These are phyloP conservation scores for Sungouiella blattae DNA, from an alignment of 805 yeast genomes.

Conservation along the genomic window DNA sequence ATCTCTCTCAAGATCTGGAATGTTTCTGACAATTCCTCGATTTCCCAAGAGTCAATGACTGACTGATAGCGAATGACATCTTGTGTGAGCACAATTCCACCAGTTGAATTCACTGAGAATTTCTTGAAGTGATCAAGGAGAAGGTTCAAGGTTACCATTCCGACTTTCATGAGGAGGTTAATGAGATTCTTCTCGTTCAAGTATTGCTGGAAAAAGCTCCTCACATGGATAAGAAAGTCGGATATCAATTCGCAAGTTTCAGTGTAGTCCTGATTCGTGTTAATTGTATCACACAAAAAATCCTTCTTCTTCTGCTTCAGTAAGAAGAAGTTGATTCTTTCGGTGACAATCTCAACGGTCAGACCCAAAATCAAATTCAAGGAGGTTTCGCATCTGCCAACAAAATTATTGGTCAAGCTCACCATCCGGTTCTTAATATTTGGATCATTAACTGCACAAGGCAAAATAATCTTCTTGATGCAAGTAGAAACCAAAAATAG, in stretches of 20 bases:
- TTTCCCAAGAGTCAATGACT: conserved; percentile 63
- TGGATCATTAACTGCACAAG: conserved; percentile 63
- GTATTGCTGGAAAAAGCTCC: conserved; percentile 35
- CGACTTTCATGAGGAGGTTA: conserved; percentile 52
- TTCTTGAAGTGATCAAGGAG: conserved; percentile 71
- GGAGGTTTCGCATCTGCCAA: conserved; percentile 60
- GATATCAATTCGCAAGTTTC: conserved; percentile 65
- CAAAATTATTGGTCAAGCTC: conserved; percentile 56
- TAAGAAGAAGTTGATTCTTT: conserved; percentile 44
- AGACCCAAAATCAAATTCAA: conserved; percentile 63
- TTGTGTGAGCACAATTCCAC: conserved; percentile 77
- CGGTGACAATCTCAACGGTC: conserved; percentile 49
- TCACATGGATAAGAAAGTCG: conserved; percentile 44
- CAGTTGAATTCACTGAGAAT: conserved; percentile 72
- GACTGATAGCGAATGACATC: conserved; percentile 78
- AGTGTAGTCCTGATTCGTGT: conserved; percentile 54
- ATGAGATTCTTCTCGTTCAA: conserved; percentile 44
- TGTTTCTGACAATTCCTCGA: conserved; percentile 56
- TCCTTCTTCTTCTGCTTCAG: conserved; percentile 76
- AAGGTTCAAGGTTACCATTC: conserved; percentile 52
- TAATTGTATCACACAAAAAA: conserved; percentile 43
- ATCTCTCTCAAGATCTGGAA: conserved; percentile 75
- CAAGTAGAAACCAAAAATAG: conserved; percentile 66
- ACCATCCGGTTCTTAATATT: conserved; percentile 56
- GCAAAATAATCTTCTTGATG: conserved; percentile 70